Conservation (phyloP, 1,139 yeast species). For the Lodderomyces oxycetoniae region DNA sequence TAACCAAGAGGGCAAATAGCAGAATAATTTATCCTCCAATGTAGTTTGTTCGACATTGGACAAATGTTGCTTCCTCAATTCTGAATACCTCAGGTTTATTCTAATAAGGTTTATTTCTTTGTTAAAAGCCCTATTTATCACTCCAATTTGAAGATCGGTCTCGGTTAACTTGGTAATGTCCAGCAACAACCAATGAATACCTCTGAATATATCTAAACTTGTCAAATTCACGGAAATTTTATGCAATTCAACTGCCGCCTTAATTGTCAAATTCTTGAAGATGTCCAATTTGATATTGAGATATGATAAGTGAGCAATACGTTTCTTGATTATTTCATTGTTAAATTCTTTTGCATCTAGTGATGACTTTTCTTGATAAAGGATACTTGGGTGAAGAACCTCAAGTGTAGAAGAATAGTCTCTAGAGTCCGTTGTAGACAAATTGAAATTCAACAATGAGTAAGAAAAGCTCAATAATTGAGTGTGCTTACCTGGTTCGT, state of each 20-base stretch:
- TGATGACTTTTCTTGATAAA: conserved; percentile 27
- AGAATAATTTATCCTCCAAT: conserved; percentile 26
- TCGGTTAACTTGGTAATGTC: conserved; percentile 26
- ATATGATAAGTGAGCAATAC: conserved; percentile 15
- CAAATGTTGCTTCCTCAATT: background rate
- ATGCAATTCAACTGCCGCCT: conserved; percentile 20
- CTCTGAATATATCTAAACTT: conserved; percentile 29
- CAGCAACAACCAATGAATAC: conserved; percentile 27
- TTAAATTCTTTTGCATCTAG: conserved; percentile 1
- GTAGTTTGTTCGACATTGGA: background rate
- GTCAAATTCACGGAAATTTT: conserved; percentile 25
- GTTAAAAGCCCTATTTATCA: conserved; percentile 27
- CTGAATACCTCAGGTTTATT: conserved; percentile 7
- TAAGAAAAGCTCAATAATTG: conserved; percentile 34
- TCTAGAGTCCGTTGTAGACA: conserved; percentile 30
- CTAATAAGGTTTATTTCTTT: conserved; percentile 19
- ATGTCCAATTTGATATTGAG: conserved; percentile 22
- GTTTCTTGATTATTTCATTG: conserved; percentile 20
- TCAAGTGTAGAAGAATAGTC: conserved; percentile 36
- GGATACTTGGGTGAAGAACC: conserved; percentile 30
- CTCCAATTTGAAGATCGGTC: conserved; percentile 26
- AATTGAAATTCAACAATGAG: conserved; percentile 35
- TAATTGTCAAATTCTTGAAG: conserved; percentile 28
- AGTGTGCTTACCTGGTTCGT: conserved; percentile 18
- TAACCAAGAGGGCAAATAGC: conserved; percentile 46